Percentiles rank a stretch among this genome's conserved stretches.
phyloP scores from a whole-genome alignment of 192 early-diverging fungal genomes.

The Gigaspora rosea region DNA sequence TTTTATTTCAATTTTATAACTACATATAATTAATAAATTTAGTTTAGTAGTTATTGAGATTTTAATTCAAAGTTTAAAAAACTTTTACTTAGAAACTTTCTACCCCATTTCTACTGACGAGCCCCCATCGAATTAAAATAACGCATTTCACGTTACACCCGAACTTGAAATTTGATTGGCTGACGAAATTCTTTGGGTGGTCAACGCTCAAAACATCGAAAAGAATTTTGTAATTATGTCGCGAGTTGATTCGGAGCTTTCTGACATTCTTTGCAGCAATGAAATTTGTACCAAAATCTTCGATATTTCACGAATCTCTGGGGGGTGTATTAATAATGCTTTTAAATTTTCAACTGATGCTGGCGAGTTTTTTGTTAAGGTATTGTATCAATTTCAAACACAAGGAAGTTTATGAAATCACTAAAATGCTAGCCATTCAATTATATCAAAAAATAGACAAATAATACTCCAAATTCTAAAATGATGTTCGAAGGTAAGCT shows the following conservation, averaged over 20 bases:
- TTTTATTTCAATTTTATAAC: too few species aligned
- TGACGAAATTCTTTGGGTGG: too few species aligned
- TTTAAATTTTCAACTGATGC: slow-evolving; percentile 19
- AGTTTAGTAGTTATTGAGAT: too few species aligned
- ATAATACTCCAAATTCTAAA: background rate
- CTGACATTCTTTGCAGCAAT: background rate
- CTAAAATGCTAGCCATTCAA: too few species aligned
- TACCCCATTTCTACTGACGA: too few species aligned
- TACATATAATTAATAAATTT: too few species aligned
- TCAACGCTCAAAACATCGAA: too few species aligned
- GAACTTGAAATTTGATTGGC: too few species aligned
- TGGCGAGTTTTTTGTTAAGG: slow-evolving; percentile 25
- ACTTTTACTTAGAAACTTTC: too few species aligned
- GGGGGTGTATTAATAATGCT: slow-evolving; percentile 13
- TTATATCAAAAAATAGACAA: slow-evolving; percentile 12
- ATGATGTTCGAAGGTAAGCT: slow-evolving; percentile 16
- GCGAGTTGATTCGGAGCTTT: background rate
- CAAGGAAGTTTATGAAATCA: background rate
- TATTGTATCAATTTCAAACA: background rate
- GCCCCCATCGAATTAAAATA: too few species aligned
- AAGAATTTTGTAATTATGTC: background rate
- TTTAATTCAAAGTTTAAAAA: too few species aligned
- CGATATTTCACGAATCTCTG: background rate
- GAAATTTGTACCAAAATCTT: slow-evolving; percentile 19
- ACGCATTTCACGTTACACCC: too few species aligned